Percentiles rank a stretch among this genome's conserved stretches.
phyloP scores from a whole-genome alignment of 306 rosid genomes.

The Oxytropis ochrocephala region DNA sequence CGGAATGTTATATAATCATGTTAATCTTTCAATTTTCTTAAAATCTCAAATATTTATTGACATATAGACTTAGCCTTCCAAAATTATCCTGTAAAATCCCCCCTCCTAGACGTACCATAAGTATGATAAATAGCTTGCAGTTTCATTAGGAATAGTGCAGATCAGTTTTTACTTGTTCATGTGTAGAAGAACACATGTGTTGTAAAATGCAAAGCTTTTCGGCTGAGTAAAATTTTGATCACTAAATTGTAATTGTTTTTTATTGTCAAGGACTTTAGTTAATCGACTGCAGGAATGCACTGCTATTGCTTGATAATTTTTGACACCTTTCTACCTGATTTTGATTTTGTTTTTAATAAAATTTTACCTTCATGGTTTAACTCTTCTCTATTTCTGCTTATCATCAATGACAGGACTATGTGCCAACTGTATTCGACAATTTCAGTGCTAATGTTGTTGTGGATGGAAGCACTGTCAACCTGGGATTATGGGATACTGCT shows the following conservation, averaged over 20 bases:
- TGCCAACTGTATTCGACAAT: constrained; percentile 87
- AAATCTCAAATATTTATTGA: no score
- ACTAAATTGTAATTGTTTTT: not conserved
- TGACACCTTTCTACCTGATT: not conserved
- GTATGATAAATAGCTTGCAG: not conserved
- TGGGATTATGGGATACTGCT: constrained; percentile 90
- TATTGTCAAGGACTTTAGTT: not conserved
- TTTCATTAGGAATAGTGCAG: no score
- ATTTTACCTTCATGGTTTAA: not conserved
- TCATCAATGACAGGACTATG: constrained; percentile 55
- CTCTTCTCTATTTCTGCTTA: not conserved
- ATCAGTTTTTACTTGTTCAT: no score
- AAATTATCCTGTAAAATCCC: no score
- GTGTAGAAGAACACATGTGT: not conserved
- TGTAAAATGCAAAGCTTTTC: not conserved
- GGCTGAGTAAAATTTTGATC: not conserved
- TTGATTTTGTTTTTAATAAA: not conserved
- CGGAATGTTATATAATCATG: no score
- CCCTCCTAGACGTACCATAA: no score
- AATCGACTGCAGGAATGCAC: not conserved
- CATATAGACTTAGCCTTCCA: no score
- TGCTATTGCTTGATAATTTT: not conserved
- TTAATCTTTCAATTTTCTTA: no score
- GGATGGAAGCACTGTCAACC: constrained; percentile 83
- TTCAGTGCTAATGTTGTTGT: constrained; percentile 93